Evolutionary conservation across 345 rosid genomes (phyloP).

Genomic region (Lenwebbia sp.): DNA sequence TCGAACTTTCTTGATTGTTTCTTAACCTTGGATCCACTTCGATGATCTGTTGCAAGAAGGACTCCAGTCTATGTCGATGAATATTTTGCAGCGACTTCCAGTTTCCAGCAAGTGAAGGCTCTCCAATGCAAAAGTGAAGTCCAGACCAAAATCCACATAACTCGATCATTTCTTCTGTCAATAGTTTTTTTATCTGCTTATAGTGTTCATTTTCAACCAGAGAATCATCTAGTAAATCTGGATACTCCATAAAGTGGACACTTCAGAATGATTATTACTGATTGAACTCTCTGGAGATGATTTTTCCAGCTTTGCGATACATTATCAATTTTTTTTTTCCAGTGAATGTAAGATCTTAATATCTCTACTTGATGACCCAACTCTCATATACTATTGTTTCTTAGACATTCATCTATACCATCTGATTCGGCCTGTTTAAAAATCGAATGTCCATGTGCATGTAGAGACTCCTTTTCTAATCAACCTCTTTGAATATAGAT

Average conservation of each 20-base stretch:
- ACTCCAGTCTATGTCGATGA: not conserved
- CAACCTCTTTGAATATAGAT: no score
- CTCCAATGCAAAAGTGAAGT: not conserved
- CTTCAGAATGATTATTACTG: not conserved
- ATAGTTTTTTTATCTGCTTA: not conserved
- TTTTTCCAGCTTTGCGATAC: not conserved
- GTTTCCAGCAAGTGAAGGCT: not conserved
- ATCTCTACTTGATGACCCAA: no score
- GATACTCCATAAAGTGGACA: not conserved
- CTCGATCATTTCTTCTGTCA: not conserved
- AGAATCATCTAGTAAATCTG: not conserved
- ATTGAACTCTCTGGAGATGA: not conserved
- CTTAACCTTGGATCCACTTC: not conserved
- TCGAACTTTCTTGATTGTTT: not conserved
- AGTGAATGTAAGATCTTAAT: no score
- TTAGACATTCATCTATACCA: no score
- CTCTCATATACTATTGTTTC: no score
- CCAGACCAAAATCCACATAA: not conserved
- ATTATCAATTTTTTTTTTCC: no score
- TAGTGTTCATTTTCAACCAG: no score
- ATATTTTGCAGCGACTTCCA: not conserved
- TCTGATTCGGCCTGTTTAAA: no score
- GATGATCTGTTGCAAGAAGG: not conserved
- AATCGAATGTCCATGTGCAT: no score
- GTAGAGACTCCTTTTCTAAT: no score